Evolutionary conservation across 2,329 filamentous ascomycete genomes (phyloP).

Genomic region (Penicillium sp.): DNA sequence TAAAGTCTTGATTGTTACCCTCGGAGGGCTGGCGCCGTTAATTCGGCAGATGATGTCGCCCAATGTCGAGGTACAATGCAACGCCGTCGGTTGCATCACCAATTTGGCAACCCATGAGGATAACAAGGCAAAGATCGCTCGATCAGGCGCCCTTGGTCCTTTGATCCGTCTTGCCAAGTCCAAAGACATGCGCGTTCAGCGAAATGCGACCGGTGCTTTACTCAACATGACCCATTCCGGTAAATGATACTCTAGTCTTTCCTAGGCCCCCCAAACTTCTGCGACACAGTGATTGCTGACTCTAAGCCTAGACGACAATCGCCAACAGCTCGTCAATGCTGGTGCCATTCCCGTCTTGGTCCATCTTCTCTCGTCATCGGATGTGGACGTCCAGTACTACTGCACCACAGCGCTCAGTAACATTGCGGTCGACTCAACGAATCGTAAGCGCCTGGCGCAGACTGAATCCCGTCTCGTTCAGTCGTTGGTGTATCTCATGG

Average conservation of each 20-base stretch:
- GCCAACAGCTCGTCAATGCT: slow-evolving; percentile 93
- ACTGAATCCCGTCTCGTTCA: slow-evolving; percentile 88
- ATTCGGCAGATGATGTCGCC: slow-evolving; percentile 98
- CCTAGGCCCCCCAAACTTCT: neutral
- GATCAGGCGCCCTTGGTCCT: slow-evolving; percentile 85
- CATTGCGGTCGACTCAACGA: slow-evolving; percentile 89
- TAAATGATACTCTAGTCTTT: slow-evolving; percentile 40
- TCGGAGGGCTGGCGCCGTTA: slow-evolving; percentile 82
- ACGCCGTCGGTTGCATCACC: slow-evolving; percentile 97
- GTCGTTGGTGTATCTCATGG: slow-evolving; percentile 92
- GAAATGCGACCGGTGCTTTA: slow-evolving; percentile 91
- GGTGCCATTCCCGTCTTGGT: slow-evolving; percentile 97
- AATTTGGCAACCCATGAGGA: slow-evolving; percentile 97
- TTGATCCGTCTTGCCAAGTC: slow-evolving; percentile 91
- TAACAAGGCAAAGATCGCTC: slow-evolving; percentile 97
- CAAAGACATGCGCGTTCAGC: slow-evolving; percentile 96
- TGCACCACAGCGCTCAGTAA: slow-evolving; percentile 98
- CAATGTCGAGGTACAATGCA: slow-evolving; percentile 98
- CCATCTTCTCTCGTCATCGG: slow-evolving; percentile 82
- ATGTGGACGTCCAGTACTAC: slow-evolving; percentile 98
- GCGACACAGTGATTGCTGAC: slow-evolving; percentile 16
- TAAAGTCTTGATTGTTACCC: slow-evolving; percentile 90
- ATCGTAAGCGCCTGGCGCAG: slow-evolving; percentile 83
- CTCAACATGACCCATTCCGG: slow-evolving; percentile 99
- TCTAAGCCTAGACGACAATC: slow-evolving; percentile 71